Evolutionary conservation across 2,329 filamentous ascomycete genomes (phyloP), one percentile per base, ranked within the genome.

Genomic region (Neopestalotiopsis sp.): DNA sequence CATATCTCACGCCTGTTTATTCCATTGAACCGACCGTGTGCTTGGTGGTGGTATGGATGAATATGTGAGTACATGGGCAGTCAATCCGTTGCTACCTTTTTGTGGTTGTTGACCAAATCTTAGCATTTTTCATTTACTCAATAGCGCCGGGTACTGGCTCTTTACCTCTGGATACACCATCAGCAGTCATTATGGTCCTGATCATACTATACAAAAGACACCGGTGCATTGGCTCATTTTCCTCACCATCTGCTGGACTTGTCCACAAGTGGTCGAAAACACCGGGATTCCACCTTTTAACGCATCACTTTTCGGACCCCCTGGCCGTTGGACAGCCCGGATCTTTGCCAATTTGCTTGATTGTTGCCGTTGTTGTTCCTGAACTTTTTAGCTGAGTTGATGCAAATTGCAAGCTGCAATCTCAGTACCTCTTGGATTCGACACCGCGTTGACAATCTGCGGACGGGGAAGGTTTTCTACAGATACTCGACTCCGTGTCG

Each of bases 241-340:
- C n/a, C 59, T 62, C 12, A 17, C 20, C 14, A 62, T 62, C 5
- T 62, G 59, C 32, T 62, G 59, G 59, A 13, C 59, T 24, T 62
- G 24, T 40, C 59, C 59, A 13, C 59, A 62, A 34, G 24, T 32
- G 10, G 20, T 62, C 59, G 59, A 62, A 20, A 24, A 20, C n/a
- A 38, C 13, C 30, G n/a, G 10, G 10, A 6, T 30, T 30, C 30
- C 32, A 34, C 59, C 59, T 13, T 40, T 42, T 5, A 6, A 40
- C 17, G 32, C 17, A 28, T n/a, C 32, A 34, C 24, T 62, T 10
- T 38, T 42, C 5, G 59, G 59, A n/a, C 13, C 59, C 7, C 14
- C 34, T 9, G 59, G 59, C 3, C 30, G 59, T 13, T 59, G 24
- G 24, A 24, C 20, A 7, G 24, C 10, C 9, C 24, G 57, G 10